Evolutionary conservation across 208 protist species (phyloP).

Genomic region (Trypanosoma vivax): DNA sequence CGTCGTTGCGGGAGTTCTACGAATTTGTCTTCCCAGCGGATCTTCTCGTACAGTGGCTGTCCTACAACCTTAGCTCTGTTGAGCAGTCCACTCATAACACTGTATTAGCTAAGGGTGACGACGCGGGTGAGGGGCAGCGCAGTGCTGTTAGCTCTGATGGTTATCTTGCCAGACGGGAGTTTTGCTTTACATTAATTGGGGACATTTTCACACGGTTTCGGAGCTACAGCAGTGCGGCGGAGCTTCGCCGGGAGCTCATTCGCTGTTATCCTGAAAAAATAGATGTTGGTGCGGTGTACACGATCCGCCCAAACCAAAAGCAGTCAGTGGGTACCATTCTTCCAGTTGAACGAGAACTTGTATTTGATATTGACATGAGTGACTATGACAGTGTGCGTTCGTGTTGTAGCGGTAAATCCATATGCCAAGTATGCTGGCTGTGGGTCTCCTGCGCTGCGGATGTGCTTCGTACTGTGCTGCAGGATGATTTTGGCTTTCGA

Average conservation of each 20-base stretch:
- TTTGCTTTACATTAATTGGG: constrained; percentile 87
- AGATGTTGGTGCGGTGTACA: constrained; percentile 86
- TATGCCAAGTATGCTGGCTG: constrained; percentile 96
- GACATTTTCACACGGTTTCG: constrained; percentile 86
- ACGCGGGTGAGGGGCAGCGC: constrained; percentile 7
- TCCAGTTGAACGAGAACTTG: constrained; percentile 92
- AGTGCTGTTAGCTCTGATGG: constrained; percentile 23
- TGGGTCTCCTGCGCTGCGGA: constrained; percentile 94
- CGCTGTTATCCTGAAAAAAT: constrained; percentile 84
- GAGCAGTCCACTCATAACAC: not conserved
- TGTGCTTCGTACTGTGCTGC: constrained; percentile 80
- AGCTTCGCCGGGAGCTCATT: constrained; percentile 70
- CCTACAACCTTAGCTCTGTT: constrained; percentile 34
- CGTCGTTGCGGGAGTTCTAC: constrained; percentile 80
- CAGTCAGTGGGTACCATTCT: constrained; percentile 62
- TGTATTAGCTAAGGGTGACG: not conserved
- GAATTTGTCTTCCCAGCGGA: constrained; percentile 83
- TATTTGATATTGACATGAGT: constrained; percentile 99
- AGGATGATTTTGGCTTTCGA: constrained; percentile 96
- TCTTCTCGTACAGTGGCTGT: constrained; percentile 69
- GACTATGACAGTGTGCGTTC: constrained; percentile 98
- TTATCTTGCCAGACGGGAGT: constrained; percentile 79
- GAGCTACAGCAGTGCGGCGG: constrained; percentile 62
- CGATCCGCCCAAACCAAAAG: constrained; percentile 79
- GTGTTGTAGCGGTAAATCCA: constrained; percentile 92